Base-by-base conservation (phyloP, 805 yeast genomes). In the Saccharomycopsis guyanensis region DNA sequence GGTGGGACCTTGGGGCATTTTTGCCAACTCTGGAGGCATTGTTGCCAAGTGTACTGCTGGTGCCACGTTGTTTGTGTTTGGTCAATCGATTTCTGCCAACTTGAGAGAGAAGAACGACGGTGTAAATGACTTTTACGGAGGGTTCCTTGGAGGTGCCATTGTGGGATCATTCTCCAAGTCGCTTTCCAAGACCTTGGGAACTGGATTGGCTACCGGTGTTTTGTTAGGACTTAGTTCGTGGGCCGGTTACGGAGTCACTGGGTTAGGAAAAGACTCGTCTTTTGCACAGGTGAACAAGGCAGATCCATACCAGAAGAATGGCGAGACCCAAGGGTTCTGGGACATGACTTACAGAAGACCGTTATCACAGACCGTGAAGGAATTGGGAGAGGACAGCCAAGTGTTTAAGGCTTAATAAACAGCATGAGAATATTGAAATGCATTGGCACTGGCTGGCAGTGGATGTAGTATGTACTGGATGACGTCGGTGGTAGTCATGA, bases 321-420 rank as follows among this genome's bases (percentile, higher is more conserved):
- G 16, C 46, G 38, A 29, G 19, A 58, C 53, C 20, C 63, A 64
- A 51, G 80, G 80, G 33, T 83, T 84, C 66, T 86, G 88, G 88
- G 91, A 85, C 53, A 80, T 80, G 32, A 76, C 78, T 60, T 76
- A 79, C 68, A 80, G 95, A 70, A 76, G 85, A 58, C 95, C 95
- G 15, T 66, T 86, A 54, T 78, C 87, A 18, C 88, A 84, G 65
- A 84, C 94, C 7, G 75, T 82, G 23, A 82, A 76, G 51, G 80
- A 79, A 57, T 70, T 86, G 55, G 95, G 95, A 53, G 50, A 45
- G 35, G 43, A 42, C 20, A 42, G 38, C 19, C 41, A 45, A 23
- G 50, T 46, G 16, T 45, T 51, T 36, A 47, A 49, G 33, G 24
- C 34, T 38, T 38, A 29, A 43, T 40, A 27, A 27, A 27, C 12